These are phyloP conservation scores for Saccharomycopsis javanensis DNA, from an alignment of 805 yeast genomes.

Conservation along the genomic window DNA sequence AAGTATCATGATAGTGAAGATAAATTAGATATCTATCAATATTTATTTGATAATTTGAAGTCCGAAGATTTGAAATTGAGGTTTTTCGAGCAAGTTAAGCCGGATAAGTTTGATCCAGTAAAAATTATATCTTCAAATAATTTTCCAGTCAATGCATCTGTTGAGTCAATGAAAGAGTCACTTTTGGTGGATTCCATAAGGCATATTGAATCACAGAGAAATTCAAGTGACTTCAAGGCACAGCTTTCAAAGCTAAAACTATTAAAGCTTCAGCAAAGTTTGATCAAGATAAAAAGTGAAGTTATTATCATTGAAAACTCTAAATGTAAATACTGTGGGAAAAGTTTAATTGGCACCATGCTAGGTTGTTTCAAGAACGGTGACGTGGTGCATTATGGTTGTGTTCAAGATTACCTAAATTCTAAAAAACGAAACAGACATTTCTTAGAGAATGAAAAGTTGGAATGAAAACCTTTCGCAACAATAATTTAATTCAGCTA, in stretches of 20 bases:
- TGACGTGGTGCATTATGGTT: conserved; percentile 33
- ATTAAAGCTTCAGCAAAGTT: conserved; percentile 27
- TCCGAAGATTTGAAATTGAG: not conserved
- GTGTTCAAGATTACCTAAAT: conserved; percentile 17
- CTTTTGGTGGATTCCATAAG: not conserved
- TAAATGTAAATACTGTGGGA: conserved; percentile 29
- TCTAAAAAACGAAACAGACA: not conserved
- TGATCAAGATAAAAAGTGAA: conserved; percentile 26
- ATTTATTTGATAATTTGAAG: not conserved
- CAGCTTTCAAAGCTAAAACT: conserved; percentile 29
- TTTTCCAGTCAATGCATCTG: not conserved
- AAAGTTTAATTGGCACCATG: conserved; percentile 31
- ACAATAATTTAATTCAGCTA: not conserved
- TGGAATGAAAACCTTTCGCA: not conserved
- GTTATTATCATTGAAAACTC: conserved; percentile 25
- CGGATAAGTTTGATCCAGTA: not conserved
- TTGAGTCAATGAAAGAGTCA: not conserved
- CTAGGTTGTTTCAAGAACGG: conserved; percentile 26
- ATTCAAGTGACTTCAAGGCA: not conserved
- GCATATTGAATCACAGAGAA: not conserved
- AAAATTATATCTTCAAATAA: not conserved
- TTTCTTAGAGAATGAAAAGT: not conserved
- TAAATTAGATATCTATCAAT: not conserved
- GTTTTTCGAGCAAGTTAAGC: not conserved
- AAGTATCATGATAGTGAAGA: not conserved